Conservation (phyloP, 441 rosid species). For the Syzygium syzygioides region DNA sequence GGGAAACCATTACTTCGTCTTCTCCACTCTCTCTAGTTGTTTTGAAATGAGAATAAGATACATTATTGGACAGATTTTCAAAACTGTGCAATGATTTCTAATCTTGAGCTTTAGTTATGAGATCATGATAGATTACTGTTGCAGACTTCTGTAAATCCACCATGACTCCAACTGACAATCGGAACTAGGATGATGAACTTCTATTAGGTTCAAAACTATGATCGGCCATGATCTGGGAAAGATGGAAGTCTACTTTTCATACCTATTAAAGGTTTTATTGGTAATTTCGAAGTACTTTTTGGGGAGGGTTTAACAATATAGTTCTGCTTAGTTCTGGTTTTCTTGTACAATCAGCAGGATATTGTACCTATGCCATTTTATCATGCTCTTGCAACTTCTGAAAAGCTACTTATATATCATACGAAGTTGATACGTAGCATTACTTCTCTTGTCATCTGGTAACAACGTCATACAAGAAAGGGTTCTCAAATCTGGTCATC, state of each 20-base stretch:
- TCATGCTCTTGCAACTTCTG: neutral
- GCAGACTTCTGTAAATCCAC: neutral
- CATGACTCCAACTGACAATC: neutral
- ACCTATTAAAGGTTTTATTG: neutral
- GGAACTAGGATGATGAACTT: neutral
- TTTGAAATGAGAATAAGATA: neutral
- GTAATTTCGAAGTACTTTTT: neutral
- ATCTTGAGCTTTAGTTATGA: neutral
- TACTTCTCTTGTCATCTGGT: neutral
- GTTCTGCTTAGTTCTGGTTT: neutral
- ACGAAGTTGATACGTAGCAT: neutral
- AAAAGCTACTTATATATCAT: neutral
- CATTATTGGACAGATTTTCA: neutral
- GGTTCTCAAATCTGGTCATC: conserved; percentile 1
- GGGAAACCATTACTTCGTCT: neutral
- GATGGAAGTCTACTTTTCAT: neutral
- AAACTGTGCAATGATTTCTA: neutral
- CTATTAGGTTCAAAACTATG: neutral
- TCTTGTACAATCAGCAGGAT: neutral
- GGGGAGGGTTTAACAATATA: neutral
- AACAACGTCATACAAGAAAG: neutral
- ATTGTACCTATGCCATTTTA: neutral
- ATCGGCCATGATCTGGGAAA: neutral
- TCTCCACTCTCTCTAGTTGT: neutral
- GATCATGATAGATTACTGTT: neutral